Evolutionary conservation across 805 yeast genomes (phyloP), one percentile per base, ranked within the genome.

Genomic region (Cyberlindnera xishuangbannaensis): DNA sequence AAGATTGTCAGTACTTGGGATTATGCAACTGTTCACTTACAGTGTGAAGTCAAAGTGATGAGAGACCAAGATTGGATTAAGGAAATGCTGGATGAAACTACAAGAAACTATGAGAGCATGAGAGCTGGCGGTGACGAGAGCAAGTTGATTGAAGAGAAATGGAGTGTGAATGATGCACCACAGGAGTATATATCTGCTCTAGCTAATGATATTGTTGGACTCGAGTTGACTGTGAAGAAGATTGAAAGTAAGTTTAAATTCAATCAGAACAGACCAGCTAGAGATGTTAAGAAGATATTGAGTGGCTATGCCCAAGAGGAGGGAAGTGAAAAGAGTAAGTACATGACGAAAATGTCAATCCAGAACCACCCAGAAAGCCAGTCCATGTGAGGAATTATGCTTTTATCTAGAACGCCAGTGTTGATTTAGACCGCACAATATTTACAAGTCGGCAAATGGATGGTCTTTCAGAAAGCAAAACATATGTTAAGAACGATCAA

Each of bases 1-100:
- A 77, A 75, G 48, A 65, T 64, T 26, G 84, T 77, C n/a, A 83
- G 84, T 13, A 78, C 84, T 2, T 78, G 83, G 83, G 78, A 73
- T 50, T 77, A 69, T 54, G 74, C 71, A 2, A 56, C 71, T 4
- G 76, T 71, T 20, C 83, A 78, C 47, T 59, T 69, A 27, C 59
- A 69, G 36, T 84, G 84, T 4, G 65, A 52, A 18, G 65, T 78
- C 8, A 58, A 40, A 17, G 40, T 68, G 17, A 49, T 72, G 12
- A 51, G 63, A 15, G 74, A 69, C 32, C 73, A 70, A 16, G 68
- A 60, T 13, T 73, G 69, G 59, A 62, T 76, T 8, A 44, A 67
- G 25, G 37, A 52, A 0, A 76, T 71, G 44, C 48, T 77, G 27
- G 58, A 61, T 16, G 48, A 49, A 15, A 53, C 77, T 25, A 67